These are phyloP conservation scores for Eucalyptus polyanthemos DNA, from an alignment of 345 rosid species.

Conservation along the genomic window DNA sequence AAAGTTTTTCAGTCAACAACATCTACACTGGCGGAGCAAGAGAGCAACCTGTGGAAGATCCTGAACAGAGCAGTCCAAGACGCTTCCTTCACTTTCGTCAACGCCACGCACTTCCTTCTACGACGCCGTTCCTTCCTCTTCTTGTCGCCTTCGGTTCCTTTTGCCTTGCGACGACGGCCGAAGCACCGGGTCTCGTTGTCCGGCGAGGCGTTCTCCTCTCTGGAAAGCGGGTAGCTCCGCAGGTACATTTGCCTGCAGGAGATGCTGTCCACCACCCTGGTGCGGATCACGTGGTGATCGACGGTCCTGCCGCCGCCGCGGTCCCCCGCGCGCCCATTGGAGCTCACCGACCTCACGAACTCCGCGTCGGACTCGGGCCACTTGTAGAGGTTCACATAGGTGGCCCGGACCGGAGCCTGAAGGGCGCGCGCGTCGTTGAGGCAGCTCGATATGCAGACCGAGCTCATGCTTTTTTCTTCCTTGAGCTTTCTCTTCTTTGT, in stretches of 20 bases:
- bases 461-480: conserved; percentile 22
- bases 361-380: conserved; percentile 83
- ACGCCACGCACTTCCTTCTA: conserved; percentile 23
- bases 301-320: not conserved
- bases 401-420: conserved; percentile 43
- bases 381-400: conserved; percentile 62
- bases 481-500: not conserved
- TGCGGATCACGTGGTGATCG: not conserved
- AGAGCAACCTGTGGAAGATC: conserved; percentile 35
- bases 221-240: conserved; percentile 72
- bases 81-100: conserved; percentile 36
- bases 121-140: not conserved
- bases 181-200: conserved; percentile 26
- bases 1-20: conserved; percentile 15
- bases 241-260: conserved; percentile 84
- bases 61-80: conserved; percentile 37
- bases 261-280: conserved; percentile 69
- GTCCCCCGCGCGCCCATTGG: not conserved
- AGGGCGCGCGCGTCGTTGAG: conserved; percentile 54
- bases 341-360: conserved; percentile 37
- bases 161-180: conserved; percentile 4
- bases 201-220: conserved; percentile 24
- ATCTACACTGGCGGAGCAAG: conserved; percentile 43
- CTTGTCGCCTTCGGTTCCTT: not conserved
- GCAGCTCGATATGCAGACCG: conserved; percentile 73